Percentiles rank a stretch among this genome's conserved stretches.
Evolutionary conservation across 192 early-diverging fungal species (phyloP).

Genomic region (Podila horticola): DNA sequence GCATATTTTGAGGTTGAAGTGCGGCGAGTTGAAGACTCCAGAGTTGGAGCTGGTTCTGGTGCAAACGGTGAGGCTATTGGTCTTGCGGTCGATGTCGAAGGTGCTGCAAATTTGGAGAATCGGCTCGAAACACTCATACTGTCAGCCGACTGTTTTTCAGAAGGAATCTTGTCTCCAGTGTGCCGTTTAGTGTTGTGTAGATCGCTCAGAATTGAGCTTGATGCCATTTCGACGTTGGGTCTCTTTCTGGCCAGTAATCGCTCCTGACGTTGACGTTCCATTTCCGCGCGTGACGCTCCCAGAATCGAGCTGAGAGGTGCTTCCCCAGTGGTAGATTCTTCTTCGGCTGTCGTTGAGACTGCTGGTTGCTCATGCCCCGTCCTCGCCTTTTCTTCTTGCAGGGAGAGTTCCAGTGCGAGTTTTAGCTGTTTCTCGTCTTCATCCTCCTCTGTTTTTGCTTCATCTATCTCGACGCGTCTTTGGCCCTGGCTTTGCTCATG

Average conservation of each 20-base stretch:
- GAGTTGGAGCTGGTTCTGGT: neutral
- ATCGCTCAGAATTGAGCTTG: neutral
- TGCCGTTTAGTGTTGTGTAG: neutral
- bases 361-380: neutral
- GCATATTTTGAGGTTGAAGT: neutral
- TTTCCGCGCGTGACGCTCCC: slow-evolving; percentile 18
- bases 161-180: neutral
- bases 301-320: neutral
- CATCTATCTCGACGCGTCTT: neutral
- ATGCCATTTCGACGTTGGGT: neutral
- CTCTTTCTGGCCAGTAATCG: slow-evolving; percentile 7
- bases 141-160: neutral
- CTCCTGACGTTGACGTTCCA: slow-evolving; percentile 37
- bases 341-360: neutral
- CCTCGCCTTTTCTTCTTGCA: neutral
- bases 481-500: neutral
- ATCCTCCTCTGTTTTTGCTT: neutral
- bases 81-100: neutral
- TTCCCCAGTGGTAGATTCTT: neutral
- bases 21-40: neutral
- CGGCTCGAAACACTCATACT: neutral
- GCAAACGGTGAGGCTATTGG: neutral
- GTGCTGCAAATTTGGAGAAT: neutral
- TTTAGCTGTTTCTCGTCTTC: slow-evolving; percentile 32
- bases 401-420: slow-evolving; percentile 21